phyloP scores from a whole-genome alignment of 1,284 basidiomycete species.

The Lignosus rhinocerotis region DNA sequence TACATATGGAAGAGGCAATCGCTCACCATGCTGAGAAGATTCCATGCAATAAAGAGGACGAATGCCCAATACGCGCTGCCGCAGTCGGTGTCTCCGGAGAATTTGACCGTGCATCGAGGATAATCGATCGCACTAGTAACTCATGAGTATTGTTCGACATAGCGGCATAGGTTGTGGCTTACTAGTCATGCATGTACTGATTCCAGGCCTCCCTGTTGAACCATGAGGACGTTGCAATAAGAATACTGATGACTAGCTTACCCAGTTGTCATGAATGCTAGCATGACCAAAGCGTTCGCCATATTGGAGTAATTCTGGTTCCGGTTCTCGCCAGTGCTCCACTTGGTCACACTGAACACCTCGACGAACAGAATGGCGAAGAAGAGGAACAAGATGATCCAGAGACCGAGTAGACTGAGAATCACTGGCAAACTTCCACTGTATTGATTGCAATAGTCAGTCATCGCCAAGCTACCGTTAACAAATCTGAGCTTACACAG shows the following conservation, averaged over 20 bases:
- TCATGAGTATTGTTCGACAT: not conserved
- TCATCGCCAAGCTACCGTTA: conserved; percentile 1
- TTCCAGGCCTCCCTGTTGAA: conserved; percentile 85
- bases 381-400: conserved; percentile 92
- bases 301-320: conserved; percentile 85
- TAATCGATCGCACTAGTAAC: conserved; percentile 65
- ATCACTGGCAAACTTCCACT: conserved; percentile 90
- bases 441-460: conserved; percentile 2
- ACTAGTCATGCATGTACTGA: conserved; percentile 95
- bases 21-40: conserved; percentile 91
- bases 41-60: conserved; percentile 93
- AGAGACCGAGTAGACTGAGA: conserved; percentile 82
- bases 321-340: conserved; percentile 71
- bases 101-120: conserved; percentile 81
- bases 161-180: conserved; percentile 32
- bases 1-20: not conserved
- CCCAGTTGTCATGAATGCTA: conserved; percentile 79
- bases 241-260: conserved; percentile 34
- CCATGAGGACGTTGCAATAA: not conserved
- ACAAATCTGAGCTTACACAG: conserved; percentile 61
- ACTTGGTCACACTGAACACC: conserved; percentile 92
- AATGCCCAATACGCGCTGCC: conserved; percentile 88
- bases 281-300: conserved; percentile 83
- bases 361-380: conserved; percentile 91
- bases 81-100: conserved; percentile 76